Base-by-base conservation (phyloP, 2,329 filamentous ascomycete species). In the Dothiorella sarmentorum region DNA sequence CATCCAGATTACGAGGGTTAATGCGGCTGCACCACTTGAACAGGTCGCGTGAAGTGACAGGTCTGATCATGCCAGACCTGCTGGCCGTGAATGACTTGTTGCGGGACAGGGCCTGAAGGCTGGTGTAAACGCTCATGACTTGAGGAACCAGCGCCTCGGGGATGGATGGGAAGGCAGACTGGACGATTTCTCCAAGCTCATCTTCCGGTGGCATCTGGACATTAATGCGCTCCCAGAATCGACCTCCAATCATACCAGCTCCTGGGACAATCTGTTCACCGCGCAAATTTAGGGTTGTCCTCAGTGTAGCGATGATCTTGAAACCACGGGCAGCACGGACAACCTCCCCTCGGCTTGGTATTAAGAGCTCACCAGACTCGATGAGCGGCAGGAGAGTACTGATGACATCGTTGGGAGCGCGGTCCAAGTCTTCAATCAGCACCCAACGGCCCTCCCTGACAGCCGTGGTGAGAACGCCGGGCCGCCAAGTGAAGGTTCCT, bases 361-460 rank as follows among this genome's bases (percentile, higher is more conserved):
- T 91, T 3, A 95, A 80, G 13, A 99, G 82, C 71, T 97, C 91
- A n/a, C 90, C 86, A 61, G 89, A 85, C 74, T 99, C 94, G 61
- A 99, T 92, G 7, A 99, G 81, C 9, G 95, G 94, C 24, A 99
- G 80, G 26, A 99, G 82, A 13, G 92, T 91, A 70, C 93, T 96
- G 72, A 99, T 86, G 47, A 99, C 90, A 73, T 99, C 94, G 64
- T 90, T 93, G 4, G 95, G 94, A 10, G 94, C 94, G 62, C 93
- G 86, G 70, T 99, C 92, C 38, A 99, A 81, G 72, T 99, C 95
- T 73, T 99, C 95, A 60, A 99, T 95, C 63, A 99, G 80, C 6
- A 99, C 89, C 95, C 94, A 99, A 68, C 93, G 84, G 15, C 94
- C 95, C 77, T 99, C 93, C 68, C 84, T 87, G 2, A 97, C 91